Percentiles rank a stretch among this genome's conserved stretches.
Evolutionary conservation across 192 early-diverging fungal genomes (phyloP).

Genomic region (Funneliformis mosseae): DNA sequence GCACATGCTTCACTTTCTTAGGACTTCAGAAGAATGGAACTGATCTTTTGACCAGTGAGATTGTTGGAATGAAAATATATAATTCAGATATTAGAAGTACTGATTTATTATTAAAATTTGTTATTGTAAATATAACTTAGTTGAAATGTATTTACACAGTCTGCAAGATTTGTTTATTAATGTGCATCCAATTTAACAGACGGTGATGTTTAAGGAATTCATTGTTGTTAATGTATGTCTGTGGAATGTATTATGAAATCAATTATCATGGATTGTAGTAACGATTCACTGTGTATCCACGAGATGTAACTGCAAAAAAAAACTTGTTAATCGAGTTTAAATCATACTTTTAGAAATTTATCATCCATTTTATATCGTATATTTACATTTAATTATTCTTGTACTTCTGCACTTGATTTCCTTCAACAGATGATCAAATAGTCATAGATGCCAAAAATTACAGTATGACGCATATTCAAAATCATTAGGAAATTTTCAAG

Average conservation of each 20-base stretch:
- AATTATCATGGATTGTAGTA: slow-evolving; percentile 2
- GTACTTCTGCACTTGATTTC: slow-evolving; percentile 15
- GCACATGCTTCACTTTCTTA: neutral
- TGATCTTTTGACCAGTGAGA: neutral
- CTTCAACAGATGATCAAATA: neutral
- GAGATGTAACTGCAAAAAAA: neutral
- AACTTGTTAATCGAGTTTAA: neutral
- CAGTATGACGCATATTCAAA: slow-evolving; percentile 27
- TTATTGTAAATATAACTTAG: slow-evolving; percentile 22
- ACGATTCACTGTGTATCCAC: neutral
- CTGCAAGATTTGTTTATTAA: neutral
- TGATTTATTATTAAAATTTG: slow-evolving; percentile 22
- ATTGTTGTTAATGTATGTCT: neutral
- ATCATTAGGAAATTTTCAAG: slow-evolving; percentile 30
- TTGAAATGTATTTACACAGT: slow-evolving; percentile 16
- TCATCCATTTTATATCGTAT: slow-evolving; percentile 10
- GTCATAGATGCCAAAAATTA: neutral
- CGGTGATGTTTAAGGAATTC: neutral
- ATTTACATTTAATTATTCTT: slow-evolving; percentile 31
- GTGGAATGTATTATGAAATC: slow-evolving; percentile 26
- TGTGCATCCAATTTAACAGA: neutral
- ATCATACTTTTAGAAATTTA: neutral
- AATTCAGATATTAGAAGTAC: neutral
- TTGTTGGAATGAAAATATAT: neutral
- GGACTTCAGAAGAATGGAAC: neutral